Evolutionary conservation across 2,329 filamentous ascomycete genomes (phyloP).

Genomic region (Penicillium sp.): DNA sequence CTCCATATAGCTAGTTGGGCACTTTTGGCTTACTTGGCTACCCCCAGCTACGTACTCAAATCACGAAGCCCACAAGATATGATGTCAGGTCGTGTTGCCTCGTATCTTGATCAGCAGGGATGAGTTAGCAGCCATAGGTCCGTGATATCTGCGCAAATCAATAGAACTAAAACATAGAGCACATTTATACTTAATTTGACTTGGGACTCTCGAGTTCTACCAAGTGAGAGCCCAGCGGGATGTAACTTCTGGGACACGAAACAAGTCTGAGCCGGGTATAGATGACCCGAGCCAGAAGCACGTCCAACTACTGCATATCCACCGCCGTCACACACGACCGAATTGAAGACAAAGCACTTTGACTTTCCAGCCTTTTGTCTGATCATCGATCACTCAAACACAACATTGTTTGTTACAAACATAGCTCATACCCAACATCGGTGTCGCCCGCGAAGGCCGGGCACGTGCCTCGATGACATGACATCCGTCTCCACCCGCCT

Average conservation of each 20-base stretch:
- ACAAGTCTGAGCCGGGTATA: background rate
- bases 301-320: background rate
- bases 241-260: background rate
- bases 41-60: background rate
- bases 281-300: background rate
- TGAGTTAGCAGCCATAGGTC: background rate
- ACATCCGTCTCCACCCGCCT: constrained; percentile 18
- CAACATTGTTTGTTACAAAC: background rate
- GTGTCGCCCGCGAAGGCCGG: constrained; percentile 1
- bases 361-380: background rate
- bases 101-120: background rate
- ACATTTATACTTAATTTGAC: background rate
- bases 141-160: background rate
- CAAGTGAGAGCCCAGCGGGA: background rate
- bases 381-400: background rate
- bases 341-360: background rate
- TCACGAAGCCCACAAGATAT: background rate
- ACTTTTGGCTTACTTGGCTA: background rate
- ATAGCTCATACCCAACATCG: background rate
- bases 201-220: background rate
- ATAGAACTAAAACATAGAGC: background rate
- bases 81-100: background rate
- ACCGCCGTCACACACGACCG: background rate
- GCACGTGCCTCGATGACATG: constrained; percentile 23
- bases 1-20: too few species aligned